Percentiles rank a stretch among this genome's conserved stretches.
These are phyloP conservation scores for Populus nigra DNA, from an alignment of 345 rosid genomes.

Conservation along the genomic window DNA sequence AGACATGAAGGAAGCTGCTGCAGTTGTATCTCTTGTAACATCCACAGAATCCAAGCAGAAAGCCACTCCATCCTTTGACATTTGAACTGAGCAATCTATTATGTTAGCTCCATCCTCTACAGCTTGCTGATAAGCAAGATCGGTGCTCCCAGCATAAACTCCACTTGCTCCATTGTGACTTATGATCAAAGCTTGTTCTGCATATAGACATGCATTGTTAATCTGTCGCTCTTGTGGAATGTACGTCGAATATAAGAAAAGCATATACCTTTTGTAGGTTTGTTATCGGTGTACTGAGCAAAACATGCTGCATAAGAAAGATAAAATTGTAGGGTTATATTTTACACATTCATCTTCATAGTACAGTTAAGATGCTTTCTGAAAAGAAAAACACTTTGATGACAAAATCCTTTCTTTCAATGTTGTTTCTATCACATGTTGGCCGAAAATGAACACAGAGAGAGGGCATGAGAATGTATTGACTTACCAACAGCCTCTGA, in stretches of 20 bases:
- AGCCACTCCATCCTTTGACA: slow-evolving; percentile 78
- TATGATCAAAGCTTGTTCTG: slow-evolving; percentile 54
- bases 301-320: slow-evolving; percentile 58
- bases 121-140: slow-evolving; percentile 79
- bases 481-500: slow-evolving; percentile 61
- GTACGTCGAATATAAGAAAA: neutral
- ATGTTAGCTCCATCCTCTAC: slow-evolving; percentile 70
- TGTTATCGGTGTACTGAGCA: slow-evolving; percentile 30
- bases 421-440: neutral
- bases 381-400: neutral
- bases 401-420: neutral
- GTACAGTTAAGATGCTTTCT: neutral
- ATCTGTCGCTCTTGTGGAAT: neutral
- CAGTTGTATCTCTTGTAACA: slow-evolving; percentile 57
- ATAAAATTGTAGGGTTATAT: slow-evolving; percentile 13
- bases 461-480: neutral
- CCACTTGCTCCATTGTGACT: slow-evolving; percentile 91
- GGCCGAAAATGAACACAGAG: neutral
- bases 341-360: neutral
- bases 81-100: slow-evolving; percentile 79
- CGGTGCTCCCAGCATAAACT: slow-evolving; percentile 71
- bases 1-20: slow-evolving; percentile 51
- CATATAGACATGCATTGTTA: neutral
- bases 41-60: slow-evolving; percentile 72
- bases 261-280: slow-evolving; percentile 34